phyloP scores from a whole-genome alignment of 192 early-diverging fungal species.

The Backusella morwellensis region DNA sequence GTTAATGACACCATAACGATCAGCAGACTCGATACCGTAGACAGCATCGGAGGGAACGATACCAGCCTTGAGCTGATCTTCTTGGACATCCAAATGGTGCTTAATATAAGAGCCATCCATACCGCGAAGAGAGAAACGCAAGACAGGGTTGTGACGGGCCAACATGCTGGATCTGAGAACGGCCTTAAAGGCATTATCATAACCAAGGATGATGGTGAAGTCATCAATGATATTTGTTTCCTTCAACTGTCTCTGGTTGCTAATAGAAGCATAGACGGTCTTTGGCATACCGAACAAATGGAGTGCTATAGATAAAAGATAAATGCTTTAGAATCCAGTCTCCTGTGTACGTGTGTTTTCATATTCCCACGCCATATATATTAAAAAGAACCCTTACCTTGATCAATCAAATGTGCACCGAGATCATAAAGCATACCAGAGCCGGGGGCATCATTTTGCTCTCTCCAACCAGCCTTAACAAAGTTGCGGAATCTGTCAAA shows the following conservation, averaged over 20 bases:
- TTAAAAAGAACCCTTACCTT: conserved; percentile 35
- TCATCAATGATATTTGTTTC: conserved; percentile 56
- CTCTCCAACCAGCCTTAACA: conserved; percentile 73
- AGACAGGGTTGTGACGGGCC: conserved; percentile 52
- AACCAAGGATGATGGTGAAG: conserved; percentile 63
- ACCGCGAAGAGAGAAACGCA: conserved; percentile 66
- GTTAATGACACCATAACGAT: conserved; percentile 50
- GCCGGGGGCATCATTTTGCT: conserved; percentile 55
- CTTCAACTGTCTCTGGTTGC: conserved; percentile 63
- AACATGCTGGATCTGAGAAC: conserved; percentile 68
- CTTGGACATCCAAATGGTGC: conserved; percentile 69
- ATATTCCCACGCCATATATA: neutral
- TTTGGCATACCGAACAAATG: conserved; percentile 66
- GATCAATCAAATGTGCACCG: conserved; percentile 64
- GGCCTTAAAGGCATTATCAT: conserved; percentile 58
- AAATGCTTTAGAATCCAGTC: neutral
- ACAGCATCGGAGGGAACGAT: conserved; percentile 42
- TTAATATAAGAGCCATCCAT: conserved; percentile 68
- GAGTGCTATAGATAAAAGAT: conserved; percentile 43
- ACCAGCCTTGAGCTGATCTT: conserved; percentile 69
- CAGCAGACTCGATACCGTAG: conserved; percentile 57
- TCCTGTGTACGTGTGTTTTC: neutral
- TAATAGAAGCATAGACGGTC: conserved; percentile 55
- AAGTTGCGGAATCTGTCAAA: conserved; percentile 74
- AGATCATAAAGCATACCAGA: conserved; percentile 76